These are phyloP conservation scores for Aureobasidium lini DNA, from an alignment of 2,329 filamentous ascomycete species.

Conservation along the genomic window DNA sequence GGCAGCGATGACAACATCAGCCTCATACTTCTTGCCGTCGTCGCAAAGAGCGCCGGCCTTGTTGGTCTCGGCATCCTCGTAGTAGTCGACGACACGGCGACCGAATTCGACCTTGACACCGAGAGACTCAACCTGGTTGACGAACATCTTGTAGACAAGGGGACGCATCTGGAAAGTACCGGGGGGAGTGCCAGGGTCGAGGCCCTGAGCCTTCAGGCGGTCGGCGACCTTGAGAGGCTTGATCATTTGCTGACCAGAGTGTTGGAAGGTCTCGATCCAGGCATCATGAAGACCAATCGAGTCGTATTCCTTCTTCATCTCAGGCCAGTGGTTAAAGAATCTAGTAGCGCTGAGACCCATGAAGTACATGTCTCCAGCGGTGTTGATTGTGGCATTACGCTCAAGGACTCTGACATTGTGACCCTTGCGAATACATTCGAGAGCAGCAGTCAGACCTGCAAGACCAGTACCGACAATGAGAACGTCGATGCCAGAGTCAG, in stretches of 20 bases:
- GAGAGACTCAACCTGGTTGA: slow-evolving; percentile 40
- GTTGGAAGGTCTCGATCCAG: slow-evolving; percentile 51
- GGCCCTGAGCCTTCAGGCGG: slow-evolving; percentile 38
- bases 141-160: slow-evolving; percentile 49
- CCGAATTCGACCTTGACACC: slow-evolving; percentile 38
- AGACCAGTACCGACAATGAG: slow-evolving; percentile 26
- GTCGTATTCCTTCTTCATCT: slow-evolving; percentile 45
- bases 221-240: slow-evolving; percentile 43
- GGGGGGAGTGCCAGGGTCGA: slow-evolving; percentile 43
- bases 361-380: slow-evolving; percentile 53
- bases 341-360: slow-evolving; percentile 50
- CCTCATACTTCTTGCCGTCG: slow-evolving; percentile 35
- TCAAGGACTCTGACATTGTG: slow-evolving; percentile 26
- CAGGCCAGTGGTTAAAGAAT: slow-evolving; percentile 50
- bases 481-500: slow-evolving; percentile 28
- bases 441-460: slow-evolving; percentile 25
- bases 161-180: slow-evolving; percentile 51
- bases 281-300: slow-evolving; percentile 46
- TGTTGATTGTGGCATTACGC: slow-evolving; percentile 42
- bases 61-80: slow-evolving; percentile 30
- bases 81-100: slow-evolving; percentile 36
- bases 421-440: slow-evolving; percentile 27
- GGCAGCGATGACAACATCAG: slow-evolving; percentile 31
- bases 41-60: slow-evolving; percentile 27
- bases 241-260: slow-evolving; percentile 44